Base-by-base conservation (phyloP, 2,329 filamentous ascomycete genomes). In the Sporothrix dimorphospora region DNA sequence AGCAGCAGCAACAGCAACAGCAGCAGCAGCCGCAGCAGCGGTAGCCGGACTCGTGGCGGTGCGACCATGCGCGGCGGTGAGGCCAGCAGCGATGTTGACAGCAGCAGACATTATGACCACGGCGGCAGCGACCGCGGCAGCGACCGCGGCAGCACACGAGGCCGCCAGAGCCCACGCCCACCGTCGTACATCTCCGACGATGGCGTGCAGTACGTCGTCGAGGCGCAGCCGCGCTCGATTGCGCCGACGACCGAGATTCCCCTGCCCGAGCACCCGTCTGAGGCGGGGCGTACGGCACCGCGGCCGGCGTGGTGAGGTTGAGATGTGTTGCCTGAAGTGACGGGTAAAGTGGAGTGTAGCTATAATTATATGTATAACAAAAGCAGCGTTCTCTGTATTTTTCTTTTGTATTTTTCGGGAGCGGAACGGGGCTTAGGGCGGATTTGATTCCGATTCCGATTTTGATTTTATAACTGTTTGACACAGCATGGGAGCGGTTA, bases 131-230 rank as follows among this genome's bases (percentile, higher is more conserved):
- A 78, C 24, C 19, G 30, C 30, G 19, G 40, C 19, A 34, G 72
- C 76, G 68, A 78, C 24, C 19, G 74, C 61, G 77, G 75, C 57
- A 74, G 73, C n/a, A 73, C 75, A 49, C 78, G 72, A 21, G 53
- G 69, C 51, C 65, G 49, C 12, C 27, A 67, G 40, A 70, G 53
- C 19, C 68, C 71, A 79, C 85, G 92, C 0, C 93, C 93, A 4
- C 93, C 93, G 1, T 93, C 90, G 4, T 96, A 96, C 78, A 84
- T 86, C 4, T 93, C 91, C 0, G 92, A 95, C 11, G 90, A 94
- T 76, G 92, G 92, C 0, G 86, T 94, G 5, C 86, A 86, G 38
- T 94, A 94, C 78, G 88, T 93, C 16, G 84, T 93, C 5, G 89
- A 93, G 75, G 90, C 89, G 0, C 86, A 85, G 71, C 89, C 89